Percentiles rank a stretch among this genome's conserved stretches.
Conservation (phyloP, 1,284 basidiomycete genomes). For the Tilletia walkeri region DNA sequence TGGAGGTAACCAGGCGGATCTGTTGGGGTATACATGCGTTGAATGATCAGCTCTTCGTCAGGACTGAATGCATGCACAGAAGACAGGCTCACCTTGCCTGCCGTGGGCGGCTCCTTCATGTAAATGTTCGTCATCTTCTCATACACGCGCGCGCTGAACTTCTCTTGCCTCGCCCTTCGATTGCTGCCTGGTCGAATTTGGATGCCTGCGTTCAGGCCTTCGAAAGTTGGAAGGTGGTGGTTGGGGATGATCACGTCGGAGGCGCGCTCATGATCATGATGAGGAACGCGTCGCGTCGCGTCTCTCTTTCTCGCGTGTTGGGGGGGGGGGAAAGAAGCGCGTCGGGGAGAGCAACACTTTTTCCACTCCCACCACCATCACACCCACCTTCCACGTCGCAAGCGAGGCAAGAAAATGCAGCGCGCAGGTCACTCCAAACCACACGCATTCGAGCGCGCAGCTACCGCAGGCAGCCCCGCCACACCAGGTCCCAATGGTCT, state of each 20-base stretch:
- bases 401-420: neutral
- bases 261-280: too few relatives aligned
- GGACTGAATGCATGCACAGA: neutral
- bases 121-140: constrained; percentile 39
- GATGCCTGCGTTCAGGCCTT: too few relatives aligned
- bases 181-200: too few relatives aligned
- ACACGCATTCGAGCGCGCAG: neutral
- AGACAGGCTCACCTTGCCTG: constrained; percentile 6
- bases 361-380: neutral
- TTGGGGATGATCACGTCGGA: too few relatives aligned
- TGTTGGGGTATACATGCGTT: constrained; percentile 41
- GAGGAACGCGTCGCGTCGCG: too few relatives aligned
- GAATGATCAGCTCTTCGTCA: constrained; percentile 20
- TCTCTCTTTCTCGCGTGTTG: too few relatives aligned
- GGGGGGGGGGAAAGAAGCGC: neutral
- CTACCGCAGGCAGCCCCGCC: constrained; percentile 6
- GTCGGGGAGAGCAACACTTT: neutral
- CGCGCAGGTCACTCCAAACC: constrained; percentile 9
- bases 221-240: too few relatives aligned
- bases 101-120: constrained; percentile 25
- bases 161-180: too few relatives aligned
- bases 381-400: neutral
- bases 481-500: constrained; percentile 11
- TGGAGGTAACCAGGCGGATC: constrained; percentile 83
- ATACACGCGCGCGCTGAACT: too few relatives aligned